Evolutionary conservation across 169 alveolate species (phyloP), one percentile per base, ranked within the genome.

Genomic region (Eimeria maxima): DNA sequence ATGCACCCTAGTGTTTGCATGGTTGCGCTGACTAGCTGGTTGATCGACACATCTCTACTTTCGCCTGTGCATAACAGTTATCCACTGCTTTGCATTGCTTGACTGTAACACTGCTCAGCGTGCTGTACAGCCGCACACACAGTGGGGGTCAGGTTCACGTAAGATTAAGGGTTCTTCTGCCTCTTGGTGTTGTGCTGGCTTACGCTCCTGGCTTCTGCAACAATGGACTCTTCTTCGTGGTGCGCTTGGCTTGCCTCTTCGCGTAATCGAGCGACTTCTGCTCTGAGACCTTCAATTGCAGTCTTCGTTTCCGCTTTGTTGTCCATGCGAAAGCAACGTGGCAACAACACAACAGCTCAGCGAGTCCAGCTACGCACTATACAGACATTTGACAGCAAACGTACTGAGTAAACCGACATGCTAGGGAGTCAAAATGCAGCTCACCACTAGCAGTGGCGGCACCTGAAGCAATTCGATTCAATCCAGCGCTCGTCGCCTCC

Each of bases 221-320:
- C 93, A 22, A 57, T 63, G 60, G 63, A 16, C 57, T 86, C 93
- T 45, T 86, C 93, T 22, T 86, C 93, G 44, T 33, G 80, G 55
- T 60, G 81, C 47, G 93, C 93, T 4, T 5, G 27, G 65, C 44
- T 63, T 14, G 93, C 76, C 60, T 86, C 93, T 86, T 86, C 78
- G 44, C 93, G 65, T 20, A 57, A 60, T 33, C 45, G 55, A 42
- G 38, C 76, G 22, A 86, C 81, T 63, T 60, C 81, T 18, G 63
- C 80, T 20, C 60, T 60, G 80, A 86, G 93, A 7, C 4, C 63
- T 44, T 86, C 93, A 50, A 86, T 24, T 42, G 81, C 93, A 18
- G 78, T 71, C 60, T 86, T 63, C 42, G 93, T 38, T 29, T 86
- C 93, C 7, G 44, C 80, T 33, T 63, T 27, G 33, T 47, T 86